phyloP scores from a whole-genome alignment of 2,329 filamentous ascomycete genomes.

The Coccinonectria pachysandricola region DNA sequence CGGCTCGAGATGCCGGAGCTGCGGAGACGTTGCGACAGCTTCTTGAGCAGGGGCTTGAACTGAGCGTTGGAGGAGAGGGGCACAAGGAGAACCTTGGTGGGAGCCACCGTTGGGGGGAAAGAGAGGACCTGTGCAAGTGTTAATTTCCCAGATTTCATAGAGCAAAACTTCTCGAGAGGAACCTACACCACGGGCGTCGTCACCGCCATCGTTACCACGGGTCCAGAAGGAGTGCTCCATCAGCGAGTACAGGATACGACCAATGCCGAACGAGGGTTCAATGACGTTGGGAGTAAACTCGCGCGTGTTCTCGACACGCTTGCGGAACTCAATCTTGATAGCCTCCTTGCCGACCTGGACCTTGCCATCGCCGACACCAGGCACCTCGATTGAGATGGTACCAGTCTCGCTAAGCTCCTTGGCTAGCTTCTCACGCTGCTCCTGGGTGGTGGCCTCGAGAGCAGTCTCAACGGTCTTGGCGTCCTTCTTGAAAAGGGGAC shows the following conservation, averaged over 20 bases:
- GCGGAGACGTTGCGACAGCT: slow-evolving; percentile 67
- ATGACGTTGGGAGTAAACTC: slow-evolving; percentile 95
- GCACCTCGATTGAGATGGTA: slow-evolving; percentile 68
- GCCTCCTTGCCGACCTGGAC: slow-evolving; percentile 72
- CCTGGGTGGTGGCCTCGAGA: slow-evolving; percentile 65
- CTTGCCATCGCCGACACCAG: slow-evolving; percentile 55
- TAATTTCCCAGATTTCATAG: slow-evolving; percentile 4
- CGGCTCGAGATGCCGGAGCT: slow-evolving; percentile 69
- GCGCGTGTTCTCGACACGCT: slow-evolving; percentile 69
- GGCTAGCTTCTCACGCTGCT: slow-evolving; percentile 69
- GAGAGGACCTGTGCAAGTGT: slow-evolving; percentile 36
- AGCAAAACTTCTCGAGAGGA: neutral
- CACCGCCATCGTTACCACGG: slow-evolving; percentile 49
- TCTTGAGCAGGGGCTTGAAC: slow-evolving; percentile 67
- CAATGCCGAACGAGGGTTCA: slow-evolving; percentile 95
- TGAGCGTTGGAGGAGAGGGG: slow-evolving; percentile 73
- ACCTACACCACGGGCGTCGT: slow-evolving; percentile 76
- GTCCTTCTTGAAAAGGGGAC: slow-evolving; percentile 91
- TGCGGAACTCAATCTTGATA: slow-evolving; percentile 74
- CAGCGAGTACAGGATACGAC: slow-evolving; percentile 83
- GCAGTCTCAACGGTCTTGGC: slow-evolving; percentile 76
- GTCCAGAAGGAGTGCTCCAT: slow-evolving; percentile 96
- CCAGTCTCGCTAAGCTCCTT: slow-evolving; percentile 63
- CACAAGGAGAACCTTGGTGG: slow-evolving; percentile 88
- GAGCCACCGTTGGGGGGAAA: slow-evolving; percentile 60